Evolutionary conservation across 805 yeast species (phyloP).

Genomic region (Kodamaea leandrae): DNA sequence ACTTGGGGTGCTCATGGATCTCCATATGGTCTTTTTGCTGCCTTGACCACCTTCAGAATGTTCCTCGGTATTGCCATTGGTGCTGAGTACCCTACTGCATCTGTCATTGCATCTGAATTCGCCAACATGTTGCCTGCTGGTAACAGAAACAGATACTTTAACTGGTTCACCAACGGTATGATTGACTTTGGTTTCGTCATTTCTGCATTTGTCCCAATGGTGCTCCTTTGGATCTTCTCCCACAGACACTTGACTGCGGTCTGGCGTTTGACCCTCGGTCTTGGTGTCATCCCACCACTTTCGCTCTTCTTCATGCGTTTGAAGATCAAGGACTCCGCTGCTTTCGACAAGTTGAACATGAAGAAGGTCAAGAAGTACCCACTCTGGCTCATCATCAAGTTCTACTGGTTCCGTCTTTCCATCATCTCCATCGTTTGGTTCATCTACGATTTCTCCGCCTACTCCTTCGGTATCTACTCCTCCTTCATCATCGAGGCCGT

Average conservation of each 20-base stretch:
- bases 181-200: slow-evolving; percentile 85
- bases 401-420: slow-evolving; percentile 76
- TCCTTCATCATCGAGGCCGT: slow-evolving; percentile 61
- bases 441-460: slow-evolving; percentile 82
- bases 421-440: slow-evolving; percentile 84
- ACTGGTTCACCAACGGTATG: slow-evolving; percentile 85
- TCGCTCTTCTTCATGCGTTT: slow-evolving; percentile 74
- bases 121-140: slow-evolving; percentile 77
- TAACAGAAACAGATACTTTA: slow-evolving; percentile 81
- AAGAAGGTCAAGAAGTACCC: slow-evolving; percentile 59
- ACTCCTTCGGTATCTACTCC: slow-evolving; percentile 85
- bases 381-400: slow-evolving; percentile 64
- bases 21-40: slow-evolving; percentile 76
- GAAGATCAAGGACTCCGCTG: slow-evolving; percentile 69
- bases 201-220: slow-evolving; percentile 82
- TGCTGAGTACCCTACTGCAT: slow-evolving; percentile 91
- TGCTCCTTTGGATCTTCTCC: slow-evolving; percentile 78
- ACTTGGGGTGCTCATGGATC: slow-evolving; percentile 75
- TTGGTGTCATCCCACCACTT: slow-evolving; percentile 87
- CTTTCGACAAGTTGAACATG: slow-evolving; percentile 69
- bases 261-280: slow-evolving; percentile 88
- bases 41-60: slow-evolving; percentile 80
- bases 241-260: slow-evolving; percentile 69
- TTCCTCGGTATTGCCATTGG: slow-evolving; percentile 91
- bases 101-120: slow-evolving; percentile 92